Evolutionary conservation across 2,329 filamentous ascomycete genomes (phyloP).

Genomic region (Fusarium sp.): DNA sequence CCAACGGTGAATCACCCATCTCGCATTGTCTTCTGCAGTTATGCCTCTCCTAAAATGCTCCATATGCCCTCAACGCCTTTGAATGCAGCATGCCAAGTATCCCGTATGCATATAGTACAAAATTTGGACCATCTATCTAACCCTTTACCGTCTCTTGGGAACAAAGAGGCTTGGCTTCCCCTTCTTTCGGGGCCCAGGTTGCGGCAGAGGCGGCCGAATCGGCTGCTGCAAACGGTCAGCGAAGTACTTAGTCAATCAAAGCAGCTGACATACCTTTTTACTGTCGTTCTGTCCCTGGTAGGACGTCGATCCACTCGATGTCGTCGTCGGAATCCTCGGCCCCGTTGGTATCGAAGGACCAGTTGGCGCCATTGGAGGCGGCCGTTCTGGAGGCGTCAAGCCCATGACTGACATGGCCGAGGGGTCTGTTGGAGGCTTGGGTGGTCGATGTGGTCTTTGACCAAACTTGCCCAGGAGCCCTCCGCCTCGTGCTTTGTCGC

Average conservation of each 20-base stretch:
- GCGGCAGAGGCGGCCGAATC: conserved; percentile 37
- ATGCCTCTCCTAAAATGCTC: conserved; percentile 8
- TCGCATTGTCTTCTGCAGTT: not conserved
- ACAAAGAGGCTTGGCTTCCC: conserved; percentile 59
- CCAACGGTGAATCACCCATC: not conserved
- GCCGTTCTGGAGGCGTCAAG: conserved; percentile 59
- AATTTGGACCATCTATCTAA: not conserved
- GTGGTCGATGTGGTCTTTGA: conserved; percentile 43
- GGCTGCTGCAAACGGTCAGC: conserved; percentile 32
- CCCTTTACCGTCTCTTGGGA: conserved; percentile 50
- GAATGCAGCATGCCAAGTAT: conserved; percentile 25
- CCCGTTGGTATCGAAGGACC: conserved; percentile 22
- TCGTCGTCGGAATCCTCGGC: conserved; percentile 24
- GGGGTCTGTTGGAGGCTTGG: conserved; percentile 57
- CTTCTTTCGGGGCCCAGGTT: conserved; percentile 52
- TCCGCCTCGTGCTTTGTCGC: conserved; percentile 46
- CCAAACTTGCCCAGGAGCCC: conserved; percentile 54
- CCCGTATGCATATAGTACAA: conserved; percentile 25
- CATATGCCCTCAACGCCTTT: conserved; percentile 35
- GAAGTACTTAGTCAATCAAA: not conserved
- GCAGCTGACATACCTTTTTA: conserved; percentile 33
- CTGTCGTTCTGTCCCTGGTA: conserved; percentile 27
- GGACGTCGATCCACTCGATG: conserved; percentile 41
- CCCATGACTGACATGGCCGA: conserved; percentile 66
- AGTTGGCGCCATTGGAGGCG: conserved; percentile 46